Evolutionary conservation across 805 yeast genomes (phyloP).

Genomic region (Saccharomycopsis sp.): DNA sequence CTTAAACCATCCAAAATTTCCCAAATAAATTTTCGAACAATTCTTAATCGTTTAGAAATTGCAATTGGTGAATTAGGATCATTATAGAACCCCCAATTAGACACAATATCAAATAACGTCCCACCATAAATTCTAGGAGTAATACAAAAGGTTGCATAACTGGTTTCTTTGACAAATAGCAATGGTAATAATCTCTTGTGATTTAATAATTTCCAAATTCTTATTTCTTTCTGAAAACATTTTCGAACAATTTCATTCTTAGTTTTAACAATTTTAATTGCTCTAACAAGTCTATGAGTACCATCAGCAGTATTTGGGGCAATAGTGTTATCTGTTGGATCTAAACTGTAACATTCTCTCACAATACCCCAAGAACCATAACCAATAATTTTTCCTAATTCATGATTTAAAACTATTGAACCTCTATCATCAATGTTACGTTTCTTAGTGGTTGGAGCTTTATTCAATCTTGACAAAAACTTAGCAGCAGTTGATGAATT

Average conservation of each 20-base stretch:
- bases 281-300: conserved; percentile 31
- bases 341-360: conserved; percentile 49
- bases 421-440: conserved; percentile 57
- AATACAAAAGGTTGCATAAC: conserved; percentile 59
- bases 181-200: conserved; percentile 64
- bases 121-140: conserved; percentile 69
- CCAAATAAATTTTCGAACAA: conserved; percentile 33
- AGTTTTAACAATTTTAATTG: conserved; percentile 58
- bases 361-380: conserved; percentile 89
- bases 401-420: conserved; percentile 53
- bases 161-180: conserved; percentile 53
- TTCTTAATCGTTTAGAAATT: conserved; percentile 30
- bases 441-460: conserved; percentile 24
- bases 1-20: conserved; percentile 55
- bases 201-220: conserved; percentile 63
- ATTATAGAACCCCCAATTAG: conserved; percentile 52
- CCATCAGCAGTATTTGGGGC: conserved; percentile 17
- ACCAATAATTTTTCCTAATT: conserved; percentile 70
- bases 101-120: conserved; percentile 69
- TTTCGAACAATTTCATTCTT: conserved; percentile 44
- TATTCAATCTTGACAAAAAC: conserved; percentile 26
- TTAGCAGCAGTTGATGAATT: conserved; percentile 24
- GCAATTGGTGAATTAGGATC: conserved; percentile 25
- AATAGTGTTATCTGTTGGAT: conserved; percentile 27
- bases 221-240: conserved; percentile 63